Percentiles rank a stretch among this genome's conserved stretches.
These are phyloP conservation scores for Luffa acutangula DNA, from an alignment of 306 rosid genomes.

Conservation along the genomic window DNA sequence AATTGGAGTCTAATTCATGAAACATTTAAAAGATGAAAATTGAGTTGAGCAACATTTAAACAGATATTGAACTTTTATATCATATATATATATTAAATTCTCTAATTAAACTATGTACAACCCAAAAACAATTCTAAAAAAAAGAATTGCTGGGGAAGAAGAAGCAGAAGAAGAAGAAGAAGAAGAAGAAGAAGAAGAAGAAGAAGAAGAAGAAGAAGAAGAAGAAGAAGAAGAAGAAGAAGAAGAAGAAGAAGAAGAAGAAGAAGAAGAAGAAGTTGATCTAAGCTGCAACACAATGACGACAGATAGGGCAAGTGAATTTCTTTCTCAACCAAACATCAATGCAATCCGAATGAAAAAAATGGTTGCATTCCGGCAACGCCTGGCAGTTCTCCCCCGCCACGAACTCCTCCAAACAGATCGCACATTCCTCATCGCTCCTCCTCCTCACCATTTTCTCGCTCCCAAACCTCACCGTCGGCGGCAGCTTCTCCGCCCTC, in stretches of 20 bases:
- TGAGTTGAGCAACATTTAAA: too few relatives aligned
- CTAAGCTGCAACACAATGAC: constrained; percentile 1
- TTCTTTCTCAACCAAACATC: constrained; percentile 41
- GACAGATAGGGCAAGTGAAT: constrained; percentile 32
- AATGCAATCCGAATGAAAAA: constrained; percentile 51
- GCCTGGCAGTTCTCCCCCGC: constrained; percentile 37
- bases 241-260: neutral
- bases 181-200: neutral
- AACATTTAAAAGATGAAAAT: too few relatives aligned
- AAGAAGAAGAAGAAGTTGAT: neutral
- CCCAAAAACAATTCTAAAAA: neutral
- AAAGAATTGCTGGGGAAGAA: too few relatives aligned
- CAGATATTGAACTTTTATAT: neutral
- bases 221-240: neutral
- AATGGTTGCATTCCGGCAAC: constrained; percentile 40
- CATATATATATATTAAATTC: neutral
- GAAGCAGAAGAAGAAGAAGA: neutral
- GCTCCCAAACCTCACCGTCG: constrained; percentile 29
- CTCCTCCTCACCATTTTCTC: constrained; percentile 4
- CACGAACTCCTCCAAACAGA: constrained; percentile 54
- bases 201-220: neutral
- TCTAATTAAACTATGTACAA: neutral
- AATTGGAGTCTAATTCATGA: too few relatives aligned
- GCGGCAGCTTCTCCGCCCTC: constrained; percentile 34
- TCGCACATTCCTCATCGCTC: constrained; percentile 22